A percentile compares a stretch with the other conserved stretches of the same genome.
phyloP scores from a whole-genome alignment of 1,284 basidiomycete genomes.

The Cryptococcus sp. region DNA sequence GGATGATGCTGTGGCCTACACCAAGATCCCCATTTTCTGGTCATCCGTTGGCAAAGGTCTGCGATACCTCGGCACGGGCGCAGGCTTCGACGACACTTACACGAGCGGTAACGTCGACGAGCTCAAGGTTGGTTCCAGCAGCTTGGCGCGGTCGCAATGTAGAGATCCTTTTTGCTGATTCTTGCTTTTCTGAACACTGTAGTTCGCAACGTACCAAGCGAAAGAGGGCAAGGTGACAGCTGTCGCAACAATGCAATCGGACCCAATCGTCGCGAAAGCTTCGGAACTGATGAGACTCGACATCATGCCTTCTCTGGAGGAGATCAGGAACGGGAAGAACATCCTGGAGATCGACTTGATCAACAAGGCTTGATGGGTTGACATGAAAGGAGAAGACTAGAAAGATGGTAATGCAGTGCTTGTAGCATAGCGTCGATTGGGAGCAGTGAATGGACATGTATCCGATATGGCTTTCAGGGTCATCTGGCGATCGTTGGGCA shows the following conservation, averaged over 20 bases:
- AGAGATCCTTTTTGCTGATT: neutral
- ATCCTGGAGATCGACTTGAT: conserved; percentile 46
- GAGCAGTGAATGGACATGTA: too few relatives aligned
- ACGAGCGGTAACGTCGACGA: conserved; percentile 74
- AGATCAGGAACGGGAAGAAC: conserved; percentile 63
- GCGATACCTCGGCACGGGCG: conserved; percentile 72
- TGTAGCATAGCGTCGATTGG: neutral
- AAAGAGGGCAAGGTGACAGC: conserved; percentile 76
- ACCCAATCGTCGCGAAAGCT: conserved; percentile 72
- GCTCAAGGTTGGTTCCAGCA: conserved; percentile 64
- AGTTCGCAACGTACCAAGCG: conserved; percentile 86
- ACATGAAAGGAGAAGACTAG: neutral
- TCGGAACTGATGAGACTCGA: conserved; percentile 77
- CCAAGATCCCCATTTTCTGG: conserved; percentile 88
- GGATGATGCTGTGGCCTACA: conserved; percentile 43
- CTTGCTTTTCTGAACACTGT: neutral
- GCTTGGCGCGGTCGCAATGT: neutral
- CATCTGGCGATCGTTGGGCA: too few relatives aligned
- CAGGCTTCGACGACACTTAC: conserved; percentile 69
- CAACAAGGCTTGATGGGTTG: conserved; percentile 14
- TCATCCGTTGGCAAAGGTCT: conserved; percentile 70
- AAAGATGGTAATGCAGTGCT: neutral
- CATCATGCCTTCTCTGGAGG: conserved; percentile 76
- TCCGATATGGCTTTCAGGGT: neutral
- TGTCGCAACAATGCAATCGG: conserved; percentile 65